Conservation (phyloP, 2,329 filamentous ascomycete genomes). For the Stenocarpella maydis region DNA sequence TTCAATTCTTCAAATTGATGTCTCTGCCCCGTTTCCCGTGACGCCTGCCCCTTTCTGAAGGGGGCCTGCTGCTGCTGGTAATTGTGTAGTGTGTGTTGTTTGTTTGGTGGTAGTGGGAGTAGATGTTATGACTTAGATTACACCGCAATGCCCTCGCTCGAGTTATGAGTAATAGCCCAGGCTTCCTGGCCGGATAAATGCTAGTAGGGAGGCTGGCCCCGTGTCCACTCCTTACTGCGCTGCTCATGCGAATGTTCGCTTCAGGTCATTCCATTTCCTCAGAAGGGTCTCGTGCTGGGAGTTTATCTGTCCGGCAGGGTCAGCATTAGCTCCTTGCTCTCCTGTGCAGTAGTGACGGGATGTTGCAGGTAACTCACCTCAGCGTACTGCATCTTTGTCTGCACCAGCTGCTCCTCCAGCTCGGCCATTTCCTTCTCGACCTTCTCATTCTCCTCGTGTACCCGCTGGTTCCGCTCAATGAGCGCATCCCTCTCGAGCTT, state of each 20-base stretch:
- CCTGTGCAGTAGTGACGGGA: no score
- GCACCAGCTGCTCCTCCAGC: constrained; percentile 90
- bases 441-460: constrained; percentile 89
- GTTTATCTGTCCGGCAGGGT: constrained; percentile 65
- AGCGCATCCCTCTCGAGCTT: constrained; percentile 88
- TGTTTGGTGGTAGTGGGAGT: background rate
- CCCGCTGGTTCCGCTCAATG: constrained; percentile 90
- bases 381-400: constrained; percentile 93
- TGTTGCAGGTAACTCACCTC: constrained; percentile 71
- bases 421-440: constrained; percentile 91
- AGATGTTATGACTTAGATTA: constrained; percentile 12
- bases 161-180: background rate
- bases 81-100: background rate
- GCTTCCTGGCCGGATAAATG: constrained; percentile 10
- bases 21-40: background rate
- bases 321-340: background rate
- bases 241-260: constrained; percentile 56
- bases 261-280: constrained; percentile 80
- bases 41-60: background rate
- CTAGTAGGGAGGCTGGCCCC: background rate
- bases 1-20: constrained; percentile 22
- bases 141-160: constrained; percentile 11
- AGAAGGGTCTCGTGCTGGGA: constrained; percentile 74
- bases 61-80: constrained; percentile 5
- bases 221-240: background rate